Percentiles rank a stretch among this genome's conserved stretches.
phyloP scores from a whole-genome alignment of 495 filamentous ascomycete genomes.

The Hypoxylon crocopeplum region DNA sequence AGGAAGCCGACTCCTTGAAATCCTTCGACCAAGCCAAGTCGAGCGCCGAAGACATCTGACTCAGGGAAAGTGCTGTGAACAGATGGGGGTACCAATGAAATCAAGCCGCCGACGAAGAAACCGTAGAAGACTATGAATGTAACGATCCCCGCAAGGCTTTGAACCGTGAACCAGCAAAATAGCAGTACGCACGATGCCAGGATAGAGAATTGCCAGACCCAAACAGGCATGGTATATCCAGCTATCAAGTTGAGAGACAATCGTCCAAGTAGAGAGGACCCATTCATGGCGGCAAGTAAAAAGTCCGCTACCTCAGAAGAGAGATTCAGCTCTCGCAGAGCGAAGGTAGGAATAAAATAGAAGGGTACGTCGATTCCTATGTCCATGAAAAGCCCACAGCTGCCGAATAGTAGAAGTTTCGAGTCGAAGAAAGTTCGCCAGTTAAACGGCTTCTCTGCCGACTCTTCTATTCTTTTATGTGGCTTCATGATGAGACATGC shows the following conservation, averaged over 20 bases:
- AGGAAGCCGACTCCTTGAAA: conserved; percentile 45
- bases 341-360: conserved; percentile 65
- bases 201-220: conserved; percentile 62
- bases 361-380: conserved; percentile 70
- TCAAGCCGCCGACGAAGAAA: conserved; percentile 47
- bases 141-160: conserved; percentile 44
- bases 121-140: conserved; percentile 52
- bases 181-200: conserved; percentile 57
- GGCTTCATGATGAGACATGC: conserved; percentile 56
- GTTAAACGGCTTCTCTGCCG: conserved; percentile 38
- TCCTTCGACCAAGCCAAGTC: conserved; percentile 45
- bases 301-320: conserved; percentile 34
- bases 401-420: conserved; percentile 52
- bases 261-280: conserved; percentile 69
- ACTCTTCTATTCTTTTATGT: conserved; percentile 34
- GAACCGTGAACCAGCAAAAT: conserved; percentile 45
- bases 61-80: conserved; percentile 38
- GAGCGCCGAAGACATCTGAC: conserved; percentile 41
- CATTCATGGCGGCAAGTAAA: conserved; percentile 69
- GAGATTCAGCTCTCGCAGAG: conserved; percentile 55
- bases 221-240: conserved; percentile 61
- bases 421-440: conserved; percentile 50
- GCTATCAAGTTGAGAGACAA: conserved; percentile 65
- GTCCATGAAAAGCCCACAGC: conserved; percentile 66
- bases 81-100: conserved; percentile 43